Percentiles rank a stretch among this genome's conserved stretches.
phyloP scores from a whole-genome alignment of 2,329 filamentous ascomycete species.

The Fusarium multiceps region DNA sequence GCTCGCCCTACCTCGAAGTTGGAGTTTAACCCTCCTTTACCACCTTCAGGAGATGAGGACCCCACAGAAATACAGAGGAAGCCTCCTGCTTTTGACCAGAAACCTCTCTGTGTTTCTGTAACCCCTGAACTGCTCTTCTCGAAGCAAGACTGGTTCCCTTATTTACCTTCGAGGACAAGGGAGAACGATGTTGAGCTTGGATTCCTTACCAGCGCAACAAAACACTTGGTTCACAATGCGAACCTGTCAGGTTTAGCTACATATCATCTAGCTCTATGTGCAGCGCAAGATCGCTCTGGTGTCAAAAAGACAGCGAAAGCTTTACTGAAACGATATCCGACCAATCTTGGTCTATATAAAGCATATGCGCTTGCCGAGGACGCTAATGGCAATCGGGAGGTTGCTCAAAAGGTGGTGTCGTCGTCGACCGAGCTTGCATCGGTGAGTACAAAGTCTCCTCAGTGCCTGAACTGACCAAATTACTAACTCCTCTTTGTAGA shows the following conservation, averaged over 20 bases:
- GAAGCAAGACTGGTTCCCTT: slow-evolving; percentile 58
- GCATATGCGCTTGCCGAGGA: slow-evolving; percentile 80
- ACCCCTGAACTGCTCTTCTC: slow-evolving; percentile 67
- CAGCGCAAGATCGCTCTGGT: slow-evolving; percentile 61
- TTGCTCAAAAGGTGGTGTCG: slow-evolving; percentile 72
- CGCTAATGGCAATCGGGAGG: slow-evolving; percentile 64
- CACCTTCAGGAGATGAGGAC: slow-evolving; percentile 14
- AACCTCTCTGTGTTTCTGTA: slow-evolving; percentile 46
- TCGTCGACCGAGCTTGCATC: slow-evolving; percentile 65
- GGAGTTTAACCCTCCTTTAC: not conserved
- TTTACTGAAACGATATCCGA: slow-evolving; percentile 75
- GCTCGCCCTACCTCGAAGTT: slow-evolving; percentile 6
- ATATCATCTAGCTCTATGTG: slow-evolving; percentile 77
- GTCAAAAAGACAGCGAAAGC: slow-evolving; percentile 78
- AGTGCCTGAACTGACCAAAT: not conserved
- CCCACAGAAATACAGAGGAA: slow-evolving; percentile 41
- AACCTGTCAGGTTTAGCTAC: slow-evolving; percentile 62
- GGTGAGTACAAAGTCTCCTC: slow-evolving; percentile 40
- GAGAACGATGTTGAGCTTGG: slow-evolving; percentile 50
- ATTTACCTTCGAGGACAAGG: slow-evolving; percentile 47
- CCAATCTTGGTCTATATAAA: slow-evolving; percentile 78
- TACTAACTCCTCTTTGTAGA: slow-evolving; percentile 32
- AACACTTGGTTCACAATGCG: slow-evolving; percentile 64
- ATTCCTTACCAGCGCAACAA: slow-evolving; percentile 66
- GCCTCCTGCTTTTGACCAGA: slow-evolving; percentile 48